These are phyloP conservation scores for Pseudogymnoascus sp. DNA, from an alignment of 2,329 filamentous ascomycete species.

Conservation along the genomic window DNA sequence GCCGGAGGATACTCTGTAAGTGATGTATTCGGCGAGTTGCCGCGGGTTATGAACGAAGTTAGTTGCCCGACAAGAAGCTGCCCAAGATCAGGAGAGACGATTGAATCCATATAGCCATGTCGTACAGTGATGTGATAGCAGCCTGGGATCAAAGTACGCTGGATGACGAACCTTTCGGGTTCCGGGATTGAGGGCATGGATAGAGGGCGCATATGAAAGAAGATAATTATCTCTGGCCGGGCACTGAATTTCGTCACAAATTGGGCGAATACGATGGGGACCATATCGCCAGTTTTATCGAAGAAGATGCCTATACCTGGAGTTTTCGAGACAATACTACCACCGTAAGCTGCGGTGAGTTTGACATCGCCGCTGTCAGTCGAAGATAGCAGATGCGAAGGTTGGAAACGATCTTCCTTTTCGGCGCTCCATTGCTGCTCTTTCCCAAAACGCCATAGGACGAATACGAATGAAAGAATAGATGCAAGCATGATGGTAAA, in stretches of 20 bases:
- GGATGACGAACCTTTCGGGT: slow-evolving; percentile 41
- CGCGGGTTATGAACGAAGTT: slow-evolving; percentile 39
- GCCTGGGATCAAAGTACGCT: slow-evolving; percentile 41
- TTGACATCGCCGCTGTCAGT: slow-evolving; percentile 30
- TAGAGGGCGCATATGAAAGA: slow-evolving; percentile 65
- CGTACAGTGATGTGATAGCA: slow-evolving; percentile 64
- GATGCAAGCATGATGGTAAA: slow-evolving; percentile 62
- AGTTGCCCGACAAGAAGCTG: slow-evolving; percentile 51
- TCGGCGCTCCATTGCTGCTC: slow-evolving; percentile 70
- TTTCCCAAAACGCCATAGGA: slow-evolving; percentile 74
- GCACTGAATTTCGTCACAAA: slow-evolving; percentile 66
- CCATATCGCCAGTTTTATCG: slow-evolving; percentile 63
- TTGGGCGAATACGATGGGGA: slow-evolving; percentile 62
- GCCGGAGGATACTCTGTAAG: slow-evolving; percentile 21
- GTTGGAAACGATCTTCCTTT: slow-evolving; percentile 50
- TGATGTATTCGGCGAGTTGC: slow-evolving; percentile 21
- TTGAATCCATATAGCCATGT: slow-evolving; percentile 66
- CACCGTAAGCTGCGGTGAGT: slow-evolving; percentile 34
- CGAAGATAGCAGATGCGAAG: slow-evolving; percentile 36
- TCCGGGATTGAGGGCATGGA: slow-evolving; percentile 48
- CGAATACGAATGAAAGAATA: slow-evolving; percentile 56
- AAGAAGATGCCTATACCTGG: slow-evolving; percentile 66
- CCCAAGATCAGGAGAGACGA: slow-evolving; percentile 58
- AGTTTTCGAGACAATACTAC: slow-evolving; percentile 38
- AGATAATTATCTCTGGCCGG: slow-evolving; percentile 60